Evolutionary conservation across 2,329 filamentous ascomycete genomes (phyloP), one percentile per base, ranked within the genome.

Genomic region (Alternaria gansuensis): DNA sequence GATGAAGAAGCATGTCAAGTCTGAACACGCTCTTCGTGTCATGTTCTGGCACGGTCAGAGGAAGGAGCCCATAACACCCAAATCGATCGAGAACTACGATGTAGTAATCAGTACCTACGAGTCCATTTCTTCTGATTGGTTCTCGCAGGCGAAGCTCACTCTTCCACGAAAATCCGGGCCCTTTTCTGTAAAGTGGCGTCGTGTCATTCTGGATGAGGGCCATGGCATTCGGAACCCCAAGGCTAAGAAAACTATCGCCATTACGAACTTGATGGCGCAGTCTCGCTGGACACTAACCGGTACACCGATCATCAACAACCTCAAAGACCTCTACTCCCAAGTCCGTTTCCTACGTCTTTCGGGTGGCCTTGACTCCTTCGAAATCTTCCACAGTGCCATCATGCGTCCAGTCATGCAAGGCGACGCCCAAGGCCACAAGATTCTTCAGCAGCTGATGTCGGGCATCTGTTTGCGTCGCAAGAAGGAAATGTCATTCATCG

Each of bases 401-500:
- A 88, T 89, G 37, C 85, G 90, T 29, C 90, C 90, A 4, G 82
- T 96, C 8, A 84, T 83, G 51, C 71, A 75, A 5, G 87, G 86
- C 1, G 83, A 88, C 14, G 74, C 79, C 1, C 79, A 82, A 33
- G 89, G 88, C 11, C 87, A 87, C 46, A 77, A 83, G 10, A 80
- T 94, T 3, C 82, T 96, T 3, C 90, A 94, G 70, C 84, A 87
- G 5, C 82, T 96, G 43, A 93, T 96, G 87, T 83, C 84, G n/a
- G 88, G 90, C 17, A 84, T 96, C 45, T 95, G 91, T 68, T 82
- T 97, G 23, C 86, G 93, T 36, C 87, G 93, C 36, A 90, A 88
- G 76, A 97, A 97, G 75, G 89, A 94, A 55, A 96, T 97, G 92
- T 84, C 84, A 5, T 96, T 96, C 70, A 85, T 97, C 51, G 91